These are phyloP conservation scores for Globisporangium radiosum DNA, from an alignment of 352 stramenopile species.

Conservation along the genomic window DNA sequence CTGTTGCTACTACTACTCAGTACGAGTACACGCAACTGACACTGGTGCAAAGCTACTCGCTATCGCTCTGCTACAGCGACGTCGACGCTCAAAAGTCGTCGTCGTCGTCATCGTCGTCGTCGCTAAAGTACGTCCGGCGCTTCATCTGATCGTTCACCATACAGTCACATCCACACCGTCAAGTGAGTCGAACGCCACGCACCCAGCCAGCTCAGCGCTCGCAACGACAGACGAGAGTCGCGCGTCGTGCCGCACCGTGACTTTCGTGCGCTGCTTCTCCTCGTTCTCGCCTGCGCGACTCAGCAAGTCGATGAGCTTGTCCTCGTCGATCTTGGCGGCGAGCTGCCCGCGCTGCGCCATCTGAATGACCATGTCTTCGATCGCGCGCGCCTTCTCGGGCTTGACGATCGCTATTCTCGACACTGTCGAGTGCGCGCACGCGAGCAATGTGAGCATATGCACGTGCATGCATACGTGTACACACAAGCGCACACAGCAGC, in stretches of 20 bases:
- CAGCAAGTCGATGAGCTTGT: constrained; percentile 80
- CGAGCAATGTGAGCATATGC: too few species aligned
- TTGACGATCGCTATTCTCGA: constrained; percentile 86
- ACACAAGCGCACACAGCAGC: neutral
- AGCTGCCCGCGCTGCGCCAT: constrained; percentile 84
- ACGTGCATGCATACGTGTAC: too few species aligned
- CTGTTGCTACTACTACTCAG: too few species aligned
- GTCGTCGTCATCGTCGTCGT: constrained; percentile 83
- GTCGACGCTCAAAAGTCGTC: constrained; percentile 35
- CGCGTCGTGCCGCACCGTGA: constrained; percentile 64
- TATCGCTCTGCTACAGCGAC: too few species aligned
- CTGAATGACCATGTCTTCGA: constrained; percentile 83
- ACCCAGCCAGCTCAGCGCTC: constrained; percentile 5
- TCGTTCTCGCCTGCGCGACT: constrained; percentile 71
- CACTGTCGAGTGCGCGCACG: constrained; percentile 25
- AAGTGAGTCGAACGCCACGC: too few species aligned
- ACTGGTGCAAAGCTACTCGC: too few species aligned
- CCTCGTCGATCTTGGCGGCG: constrained; percentile 73
- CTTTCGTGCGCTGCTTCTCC: constrained; percentile 84
- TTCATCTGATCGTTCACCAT: constrained; percentile 33
- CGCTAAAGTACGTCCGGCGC: constrained; percentile 83
- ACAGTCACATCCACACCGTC: too few species aligned
- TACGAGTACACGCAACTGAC: too few species aligned
- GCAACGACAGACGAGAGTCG: neutral
- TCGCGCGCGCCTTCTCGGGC: constrained; percentile 77